These are phyloP conservation scores for Shiraia bambusicola DNA, from an alignment of 2,329 filamentous ascomycete species.

Conservation along the genomic window DNA sequence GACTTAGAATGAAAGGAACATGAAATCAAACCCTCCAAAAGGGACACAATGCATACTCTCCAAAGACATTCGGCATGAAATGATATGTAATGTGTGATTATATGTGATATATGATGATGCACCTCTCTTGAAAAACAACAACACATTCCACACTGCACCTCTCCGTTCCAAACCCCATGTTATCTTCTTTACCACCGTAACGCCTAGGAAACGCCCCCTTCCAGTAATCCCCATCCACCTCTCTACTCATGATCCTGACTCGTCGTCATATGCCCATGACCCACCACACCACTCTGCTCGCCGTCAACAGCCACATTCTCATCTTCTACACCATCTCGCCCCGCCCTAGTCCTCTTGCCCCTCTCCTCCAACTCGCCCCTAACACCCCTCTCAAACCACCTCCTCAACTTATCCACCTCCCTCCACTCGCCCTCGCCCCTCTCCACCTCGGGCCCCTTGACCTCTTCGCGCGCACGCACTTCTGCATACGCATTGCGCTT, in stretches of 20 bases:
- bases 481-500: constrained; percentile 33
- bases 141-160: too few species aligned
- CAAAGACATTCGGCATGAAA: background rate
- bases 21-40: constrained; percentile 15
- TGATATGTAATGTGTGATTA: constrained; percentile 5
- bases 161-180: background rate
- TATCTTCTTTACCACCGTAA: background rate
- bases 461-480: constrained; percentile 43
- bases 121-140: too few species aligned
- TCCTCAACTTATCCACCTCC: constrained; percentile 44
- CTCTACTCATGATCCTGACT: constrained; percentile 13
- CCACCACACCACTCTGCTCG: background rate
- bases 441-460: constrained; percentile 51
- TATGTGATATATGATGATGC: too few species aligned
- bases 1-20: constrained; percentile 21
- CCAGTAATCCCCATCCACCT: background rate
- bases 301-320: background rate
- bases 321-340: constrained; percentile 3
- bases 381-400: constrained; percentile 40
- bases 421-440: constrained; percentile 48
- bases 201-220: background rate
- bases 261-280: constrained; percentile 10
- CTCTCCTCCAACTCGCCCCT: constrained; percentile 18
- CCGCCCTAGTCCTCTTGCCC: constrained; percentile 12
- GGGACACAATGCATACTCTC: constrained; percentile 31